A percentile compares a stretch with the other conserved stretches of the same genome.
Evolutionary conservation across 2,329 filamentous ascomycete genomes (phyloP).

Genomic region (Fusarium begoniae): DNA sequence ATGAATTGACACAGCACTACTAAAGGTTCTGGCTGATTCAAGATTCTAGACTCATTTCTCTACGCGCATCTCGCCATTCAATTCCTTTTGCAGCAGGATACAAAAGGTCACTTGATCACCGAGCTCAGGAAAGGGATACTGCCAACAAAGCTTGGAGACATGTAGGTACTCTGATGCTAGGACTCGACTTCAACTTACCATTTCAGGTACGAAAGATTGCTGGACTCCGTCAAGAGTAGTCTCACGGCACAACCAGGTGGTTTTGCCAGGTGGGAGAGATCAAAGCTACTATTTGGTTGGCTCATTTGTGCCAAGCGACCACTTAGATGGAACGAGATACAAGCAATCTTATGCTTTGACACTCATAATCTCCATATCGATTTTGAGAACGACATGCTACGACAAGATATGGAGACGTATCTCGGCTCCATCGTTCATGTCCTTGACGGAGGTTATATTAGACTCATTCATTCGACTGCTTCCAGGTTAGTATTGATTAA

Average conservation of each 20-base stretch:
- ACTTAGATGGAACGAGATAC: slow-evolving; percentile 3
- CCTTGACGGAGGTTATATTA: neutral
- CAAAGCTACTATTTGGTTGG: neutral
- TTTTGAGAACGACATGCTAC: neutral
- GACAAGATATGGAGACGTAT: neutral
- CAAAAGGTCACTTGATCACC: neutral
- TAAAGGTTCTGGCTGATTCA: accelerated
- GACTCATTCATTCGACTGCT: neutral
- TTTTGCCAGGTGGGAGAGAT: neutral
- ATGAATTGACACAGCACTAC: accelerated
- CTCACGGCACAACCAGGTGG: neutral
- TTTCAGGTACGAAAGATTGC: neutral
- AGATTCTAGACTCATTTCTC: neutral
- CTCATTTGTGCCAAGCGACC: neutral
- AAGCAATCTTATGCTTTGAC: neutral
- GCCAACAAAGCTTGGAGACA: neutral
- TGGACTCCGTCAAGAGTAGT: neutral
- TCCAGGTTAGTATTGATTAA: neutral
- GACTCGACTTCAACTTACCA: accelerated
- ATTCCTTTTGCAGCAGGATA: neutral
- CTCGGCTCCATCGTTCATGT: slow-evolving; percentile 6
- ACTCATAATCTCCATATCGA: neutral
- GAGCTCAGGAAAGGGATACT: neutral
- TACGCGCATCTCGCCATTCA: neutral
- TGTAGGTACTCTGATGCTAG: neutral